These are phyloP conservation scores for Triadica sebifera DNA, from an alignment of 345 rosid genomes.

Conservation along the genomic window DNA sequence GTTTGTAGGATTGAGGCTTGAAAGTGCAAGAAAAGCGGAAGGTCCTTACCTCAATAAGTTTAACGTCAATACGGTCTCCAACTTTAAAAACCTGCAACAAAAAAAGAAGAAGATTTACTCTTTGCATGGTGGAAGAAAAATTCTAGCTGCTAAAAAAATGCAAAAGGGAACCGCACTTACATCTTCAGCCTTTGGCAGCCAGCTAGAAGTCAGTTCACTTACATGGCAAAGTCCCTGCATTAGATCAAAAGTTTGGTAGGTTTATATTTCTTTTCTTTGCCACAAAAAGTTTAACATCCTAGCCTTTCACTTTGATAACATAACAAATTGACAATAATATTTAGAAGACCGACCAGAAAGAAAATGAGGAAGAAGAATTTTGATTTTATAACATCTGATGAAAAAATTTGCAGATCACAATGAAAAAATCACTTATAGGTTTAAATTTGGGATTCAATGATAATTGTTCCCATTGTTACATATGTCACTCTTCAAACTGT, in stretches of 20 bases:
- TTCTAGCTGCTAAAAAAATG: background rate
- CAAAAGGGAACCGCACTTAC: constrained; percentile 42
- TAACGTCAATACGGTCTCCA: constrained; percentile 91
- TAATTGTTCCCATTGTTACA: background rate
- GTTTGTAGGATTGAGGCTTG: background rate
- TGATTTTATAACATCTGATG: background rate
- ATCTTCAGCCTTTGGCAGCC: constrained; percentile 97
- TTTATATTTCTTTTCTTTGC: background rate
- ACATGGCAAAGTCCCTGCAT: constrained; percentile 94
- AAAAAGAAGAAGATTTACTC: constrained; percentile 3
- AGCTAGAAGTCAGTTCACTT: constrained; percentile 81
- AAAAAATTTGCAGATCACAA: background rate
- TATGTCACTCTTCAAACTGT: background rate
- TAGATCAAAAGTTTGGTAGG: constrained; percentile 13
- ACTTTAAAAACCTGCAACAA: constrained; percentile 68
- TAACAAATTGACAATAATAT: background rate
- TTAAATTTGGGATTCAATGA: background rate
- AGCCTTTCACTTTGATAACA: background rate
- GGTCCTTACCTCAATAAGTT: constrained; percentile 77
- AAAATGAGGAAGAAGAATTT: background rate
- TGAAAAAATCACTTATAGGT: background rate
- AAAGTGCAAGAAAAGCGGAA: constrained; percentile 3
- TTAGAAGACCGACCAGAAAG: background rate
- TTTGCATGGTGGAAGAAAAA: background rate
- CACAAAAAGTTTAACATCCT: background rate